Evolutionary conservation across 108 stramenopile genomes (phyloP).

Genomic region (Pseudonitzschia delicatissima): DNA sequence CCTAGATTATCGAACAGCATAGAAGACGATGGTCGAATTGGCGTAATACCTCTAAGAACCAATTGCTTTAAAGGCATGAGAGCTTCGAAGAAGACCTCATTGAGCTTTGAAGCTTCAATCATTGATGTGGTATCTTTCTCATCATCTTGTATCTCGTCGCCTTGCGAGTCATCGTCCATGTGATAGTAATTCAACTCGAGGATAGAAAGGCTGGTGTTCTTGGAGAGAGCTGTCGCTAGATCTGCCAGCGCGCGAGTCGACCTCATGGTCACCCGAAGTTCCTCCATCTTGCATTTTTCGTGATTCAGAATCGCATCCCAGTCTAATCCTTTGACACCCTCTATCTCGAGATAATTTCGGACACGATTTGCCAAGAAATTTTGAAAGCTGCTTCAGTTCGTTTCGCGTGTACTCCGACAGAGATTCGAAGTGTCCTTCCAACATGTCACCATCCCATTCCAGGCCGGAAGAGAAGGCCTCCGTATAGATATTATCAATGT

Average conservation of each 20-base stretch:
- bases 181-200: constrained; percentile 9
- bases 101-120: not conserved
- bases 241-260: not conserved
- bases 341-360: not conserved
- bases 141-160: not conserved
- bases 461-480: not conserved
- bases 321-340: not conserved
- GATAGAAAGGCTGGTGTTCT: not conserved
- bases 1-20: not conserved
- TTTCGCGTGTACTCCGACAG: not conserved
- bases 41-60: constrained; percentile 8
- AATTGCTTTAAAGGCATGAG: constrained; percentile 4
- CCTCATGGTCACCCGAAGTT: not conserved
- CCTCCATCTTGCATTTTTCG: not conserved
- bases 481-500: not conserved
- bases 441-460: not conserved
- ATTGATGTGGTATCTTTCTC: not conserved
- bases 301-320: constrained; percentile 7
- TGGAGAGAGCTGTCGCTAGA: not conserved
- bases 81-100: not conserved
- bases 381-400: not conserved
- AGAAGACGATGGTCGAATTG: not conserved
- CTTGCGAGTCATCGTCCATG: not conserved
- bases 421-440: not conserved
- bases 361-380: constrained; percentile 1